These are phyloP conservation scores for Hyphodiscus hymeniophilus DNA, from an alignment of 495 filamentous ascomycete species.

Conservation along the genomic window DNA sequence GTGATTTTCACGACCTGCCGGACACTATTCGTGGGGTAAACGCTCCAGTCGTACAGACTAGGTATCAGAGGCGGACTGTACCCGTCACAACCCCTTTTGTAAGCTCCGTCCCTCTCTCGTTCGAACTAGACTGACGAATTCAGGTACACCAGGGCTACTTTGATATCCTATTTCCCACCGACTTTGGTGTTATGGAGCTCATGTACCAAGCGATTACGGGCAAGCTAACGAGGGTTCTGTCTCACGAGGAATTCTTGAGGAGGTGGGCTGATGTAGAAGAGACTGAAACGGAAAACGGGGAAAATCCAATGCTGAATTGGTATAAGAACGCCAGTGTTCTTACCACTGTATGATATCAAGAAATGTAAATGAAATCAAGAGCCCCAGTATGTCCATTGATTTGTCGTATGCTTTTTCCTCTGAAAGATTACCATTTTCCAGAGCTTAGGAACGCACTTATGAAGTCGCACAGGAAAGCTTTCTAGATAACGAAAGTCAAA, in stretches of 20 bases:
- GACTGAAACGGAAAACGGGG: slow-evolving; percentile 78
- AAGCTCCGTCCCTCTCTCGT: slow-evolving; percentile 27
- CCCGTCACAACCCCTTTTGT: slow-evolving; percentile 88
- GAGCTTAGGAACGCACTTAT: too few species aligned
- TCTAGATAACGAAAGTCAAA: too few species aligned
- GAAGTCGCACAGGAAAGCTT: too few species aligned
- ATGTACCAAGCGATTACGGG: slow-evolving; percentile 89
- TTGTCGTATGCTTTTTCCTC: too few species aligned
- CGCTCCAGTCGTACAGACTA: slow-evolving; percentile 91
- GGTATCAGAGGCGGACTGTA: slow-evolving; percentile 76
- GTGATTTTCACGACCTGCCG: slow-evolving; percentile 82
- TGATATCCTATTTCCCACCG: slow-evolving; percentile 95
- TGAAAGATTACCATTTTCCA: too few species aligned
- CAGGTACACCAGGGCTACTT: slow-evolving; percentile 98
- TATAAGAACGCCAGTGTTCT: slow-evolving; percentile 91
- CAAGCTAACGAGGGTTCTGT: slow-evolving; percentile 73
- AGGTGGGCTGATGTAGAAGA: slow-evolving; percentile 87
- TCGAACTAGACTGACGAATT: neutral
- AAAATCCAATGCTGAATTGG: slow-evolving; percentile 89
- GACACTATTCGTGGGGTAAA: slow-evolving; percentile 76
- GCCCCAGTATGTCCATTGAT: too few species aligned
- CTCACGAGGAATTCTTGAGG: slow-evolving; percentile 83
- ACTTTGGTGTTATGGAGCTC: slow-evolving; percentile 81
- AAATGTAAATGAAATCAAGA: too few species aligned
- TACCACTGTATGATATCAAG: slow-evolving; percentile 49